Percentiles rank a stretch among this genome's conserved stretches.
These are phyloP conservation scores for Botrytis pseudocinerea DNA, from an alignment of 2,329 filamentous ascomycete species.

Conservation along the genomic window DNA sequence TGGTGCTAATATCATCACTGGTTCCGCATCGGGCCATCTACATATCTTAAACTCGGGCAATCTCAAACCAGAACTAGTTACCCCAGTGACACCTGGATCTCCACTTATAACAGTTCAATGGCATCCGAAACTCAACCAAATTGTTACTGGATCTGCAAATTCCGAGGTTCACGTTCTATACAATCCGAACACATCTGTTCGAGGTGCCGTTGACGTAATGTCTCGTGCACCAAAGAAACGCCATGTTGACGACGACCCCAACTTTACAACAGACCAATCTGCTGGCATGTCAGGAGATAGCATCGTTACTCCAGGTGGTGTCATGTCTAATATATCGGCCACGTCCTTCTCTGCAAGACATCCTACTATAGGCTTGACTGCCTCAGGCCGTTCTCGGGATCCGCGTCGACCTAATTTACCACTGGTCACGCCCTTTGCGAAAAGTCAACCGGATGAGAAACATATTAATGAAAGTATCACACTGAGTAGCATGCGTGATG, in stretches of 20 bases:
- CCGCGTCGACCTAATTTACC: constrained; percentile 84
- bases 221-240: constrained; percentile 91
- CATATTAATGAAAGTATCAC: constrained; percentile 88
- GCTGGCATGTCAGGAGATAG: constrained; percentile 81
- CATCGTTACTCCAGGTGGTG: constrained; percentile 69
- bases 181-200: constrained; percentile 77
- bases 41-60: constrained; percentile 95
- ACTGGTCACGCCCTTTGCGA: constrained; percentile 83
- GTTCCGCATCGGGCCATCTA: constrained; percentile 80
- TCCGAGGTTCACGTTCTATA: constrained; percentile 88
- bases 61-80: constrained; percentile 78
- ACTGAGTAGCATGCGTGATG: constrained; percentile 88
- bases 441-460: constrained; percentile 84
- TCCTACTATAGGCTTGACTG: constrained; percentile 72
- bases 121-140: constrained; percentile 95
- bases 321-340: constrained; percentile 51
- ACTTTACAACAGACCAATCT: constrained; percentile 79
- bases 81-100: constrained; percentile 82
- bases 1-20: constrained; percentile 81
- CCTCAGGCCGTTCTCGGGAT: constrained; percentile 74
- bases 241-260: constrained; percentile 91
- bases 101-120: constrained; percentile 83
- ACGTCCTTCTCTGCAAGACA: constrained; percentile 58
- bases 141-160: constrained; percentile 90
- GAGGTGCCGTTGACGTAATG: constrained; percentile 86